Conservation (phyloP, 768 basidiomycete genomes). For the Serpula lacrymans region DNA sequence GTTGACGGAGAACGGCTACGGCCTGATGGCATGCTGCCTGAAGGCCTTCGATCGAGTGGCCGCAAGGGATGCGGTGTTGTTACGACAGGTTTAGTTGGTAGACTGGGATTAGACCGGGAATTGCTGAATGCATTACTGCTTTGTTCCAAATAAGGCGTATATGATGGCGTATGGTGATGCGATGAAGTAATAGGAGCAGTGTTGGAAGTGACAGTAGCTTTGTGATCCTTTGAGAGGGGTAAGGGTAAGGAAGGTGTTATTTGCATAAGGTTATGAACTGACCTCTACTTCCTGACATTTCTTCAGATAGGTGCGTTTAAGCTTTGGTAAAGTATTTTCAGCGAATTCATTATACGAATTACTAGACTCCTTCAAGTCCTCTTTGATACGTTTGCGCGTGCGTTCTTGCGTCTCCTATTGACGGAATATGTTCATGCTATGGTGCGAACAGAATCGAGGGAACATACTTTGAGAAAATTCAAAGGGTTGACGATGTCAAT, state of each 20-base stretch:
- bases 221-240: slow-evolving; percentile 58
- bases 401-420: slow-evolving; percentile 84
- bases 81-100: slow-evolving; percentile 50
- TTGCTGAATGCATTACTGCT: slow-evolving; percentile 26
- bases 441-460: not conserved
- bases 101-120: slow-evolving; percentile 44
- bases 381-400: slow-evolving; percentile 88
- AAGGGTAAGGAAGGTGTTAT: not conserved
- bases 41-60: slow-evolving; percentile 72
- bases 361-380: slow-evolving; percentile 82
- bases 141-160: slow-evolving; percentile 32
- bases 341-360: slow-evolving; percentile 77
- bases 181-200: slow-evolving; percentile 30
- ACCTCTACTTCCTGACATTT: slow-evolving; percentile 91
- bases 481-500: slow-evolving; percentile 74
- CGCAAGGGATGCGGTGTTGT: slow-evolving; percentile 73
- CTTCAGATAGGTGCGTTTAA: slow-evolving; percentile 76
- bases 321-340: slow-evolving; percentile 72
- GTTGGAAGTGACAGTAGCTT: slow-evolving; percentile 41
- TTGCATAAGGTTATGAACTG: slow-evolving; percentile 12
- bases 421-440: slow-evolving; percentile 4
- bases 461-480: slow-evolving; percentile 57
- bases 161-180: slow-evolving; percentile 24
- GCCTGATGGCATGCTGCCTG: slow-evolving; percentile 47
- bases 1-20: slow-evolving; percentile 79